phyloP scores from a whole-genome alignment of 345 rosid genomes.

The Raphanus raphanistrum region DNA sequence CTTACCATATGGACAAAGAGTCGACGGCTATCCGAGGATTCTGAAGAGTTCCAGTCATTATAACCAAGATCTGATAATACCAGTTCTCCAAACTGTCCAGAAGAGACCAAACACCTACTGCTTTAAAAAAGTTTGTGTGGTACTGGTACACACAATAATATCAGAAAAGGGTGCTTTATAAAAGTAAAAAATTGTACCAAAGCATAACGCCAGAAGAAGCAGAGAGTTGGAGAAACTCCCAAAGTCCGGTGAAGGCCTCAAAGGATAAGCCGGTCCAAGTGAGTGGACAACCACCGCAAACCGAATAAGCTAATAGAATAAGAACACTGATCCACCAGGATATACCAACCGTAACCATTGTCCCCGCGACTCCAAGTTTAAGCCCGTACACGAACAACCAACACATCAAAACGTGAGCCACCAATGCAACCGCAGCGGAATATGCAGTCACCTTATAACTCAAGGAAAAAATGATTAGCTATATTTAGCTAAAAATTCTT shows the following conservation, averaged over 20 bases:
- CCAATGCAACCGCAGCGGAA: constrained; percentile 39
- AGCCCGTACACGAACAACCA: constrained; percentile 53
- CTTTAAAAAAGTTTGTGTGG: not conserved
- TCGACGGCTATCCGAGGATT: constrained; percentile 88
- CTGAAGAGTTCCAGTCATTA: constrained; percentile 85
- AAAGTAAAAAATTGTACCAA: constrained; percentile 39
- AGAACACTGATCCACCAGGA: constrained; percentile 63
- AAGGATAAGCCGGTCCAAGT: constrained; percentile 64
- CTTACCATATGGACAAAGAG: constrained; percentile 83
- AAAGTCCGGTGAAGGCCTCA: constrained; percentile 58
- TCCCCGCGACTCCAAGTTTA: constrained; percentile 54
- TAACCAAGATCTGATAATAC: constrained; percentile 75
- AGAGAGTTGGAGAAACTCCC: constrained; percentile 61
- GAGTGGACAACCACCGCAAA: constrained; percentile 51
- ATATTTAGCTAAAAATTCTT: not conserved
- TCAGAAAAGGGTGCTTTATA: not conserved
- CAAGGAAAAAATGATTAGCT: not conserved
- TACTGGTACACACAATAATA: not conserved
- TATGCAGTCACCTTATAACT: constrained; percentile 44
- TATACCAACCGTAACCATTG: constrained; percentile 48
- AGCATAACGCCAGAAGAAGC: constrained; percentile 79
- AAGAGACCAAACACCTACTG: not conserved
- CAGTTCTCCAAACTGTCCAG: constrained; percentile 80
- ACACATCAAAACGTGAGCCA: constrained; percentile 45
- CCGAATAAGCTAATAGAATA: constrained; percentile 38